Evolutionary conservation across 2,329 filamentous ascomycete genomes (phyloP), one percentile per base, ranked within the genome.

Genomic region (Coniochaeta hoffmannii): DNA sequence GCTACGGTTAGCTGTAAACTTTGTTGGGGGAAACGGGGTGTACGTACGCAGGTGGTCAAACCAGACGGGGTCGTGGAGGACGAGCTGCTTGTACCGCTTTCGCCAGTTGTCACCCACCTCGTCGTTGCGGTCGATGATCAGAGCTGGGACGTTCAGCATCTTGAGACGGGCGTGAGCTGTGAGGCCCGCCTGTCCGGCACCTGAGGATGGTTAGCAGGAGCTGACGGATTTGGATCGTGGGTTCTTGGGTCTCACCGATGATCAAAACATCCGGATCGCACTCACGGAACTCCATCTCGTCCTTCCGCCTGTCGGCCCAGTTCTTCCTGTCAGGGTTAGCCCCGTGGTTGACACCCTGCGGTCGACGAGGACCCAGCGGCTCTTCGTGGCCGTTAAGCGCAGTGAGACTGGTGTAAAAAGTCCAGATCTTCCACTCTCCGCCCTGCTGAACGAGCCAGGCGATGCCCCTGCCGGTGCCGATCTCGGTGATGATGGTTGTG

Each of bases 31-130:
- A 4, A 26, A 34, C 1, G 2, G 2, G 15, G 11, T 14, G 9
- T 15, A 22, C 49, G 4, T 51, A 51, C 49, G 81, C 68, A 86
- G 69, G 62, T 81, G 76, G 51, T 79, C 76, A 58, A 73, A 77
- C 72, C 76, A 83, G 15, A 86, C 78, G 0, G 84, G 83, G 60
- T 87, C 84, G 63, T 88, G 85, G 0, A 86, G 76, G 0, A 87
- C 73, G 6, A 78, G 73, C 52, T 76, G 73, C 56, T 73, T 76
- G 59, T 86, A 86, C 19, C 83, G 71, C 19, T 74, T 75, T 34
- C 81, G 73, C 83, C 83, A 86, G 61, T 78, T 82, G 65, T 85
- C 81, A 7, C 83, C 81, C 5, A 85, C 69, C 1, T 71, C 65
- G 1, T 74, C 70, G 59, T 78, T 76, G 15, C 68, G 66, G 59